A percentile compares a stretch with the other conserved stretches of the same genome.
Conservation (phyloP, 495 filamentous ascomycete species). For the Elasticomyces elasticus region DNA sequence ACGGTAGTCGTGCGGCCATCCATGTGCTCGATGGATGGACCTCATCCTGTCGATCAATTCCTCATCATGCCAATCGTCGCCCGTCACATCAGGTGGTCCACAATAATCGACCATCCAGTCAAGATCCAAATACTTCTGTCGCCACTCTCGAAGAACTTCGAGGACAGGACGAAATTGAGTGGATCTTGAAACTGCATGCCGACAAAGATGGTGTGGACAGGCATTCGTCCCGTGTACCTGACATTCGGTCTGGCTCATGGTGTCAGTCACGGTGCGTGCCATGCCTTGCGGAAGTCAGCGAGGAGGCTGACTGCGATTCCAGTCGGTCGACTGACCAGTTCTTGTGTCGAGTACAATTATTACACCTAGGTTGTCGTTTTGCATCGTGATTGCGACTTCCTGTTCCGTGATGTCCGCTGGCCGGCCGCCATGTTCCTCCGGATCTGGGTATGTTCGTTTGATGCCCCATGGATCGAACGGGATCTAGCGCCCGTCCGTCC, state of each 20-base stretch:
- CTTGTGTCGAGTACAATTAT: constrained; percentile 2
- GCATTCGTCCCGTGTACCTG: background rate
- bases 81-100: background rate
- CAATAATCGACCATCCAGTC: background rate
- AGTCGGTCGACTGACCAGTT: background rate
- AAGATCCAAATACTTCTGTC: constrained; percentile 6
- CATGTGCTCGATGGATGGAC: background rate
- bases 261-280: background rate
- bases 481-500: background rate
- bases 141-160: constrained; percentile 5
- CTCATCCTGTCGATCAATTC: constrained; percentile 1
- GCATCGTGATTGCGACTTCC: constrained; percentile 4
- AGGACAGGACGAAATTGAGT: constrained; percentile 1
- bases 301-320: background rate
- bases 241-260: background rate
- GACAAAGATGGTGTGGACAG: constrained; percentile 1
- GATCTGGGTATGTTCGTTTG: background rate
- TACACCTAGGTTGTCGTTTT: background rate
- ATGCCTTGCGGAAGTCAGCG: background rate
- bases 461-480: background rate
- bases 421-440: background rate
- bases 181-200: background rate
- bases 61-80: background rate
- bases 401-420: background rate
- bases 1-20: constrained; percentile 4